A percentile compares a stretch with the other conserved stretches of the same genome.
Conservation (phyloP, 805 yeast species). For the Spathaspora hagerdaliae region DNA sequence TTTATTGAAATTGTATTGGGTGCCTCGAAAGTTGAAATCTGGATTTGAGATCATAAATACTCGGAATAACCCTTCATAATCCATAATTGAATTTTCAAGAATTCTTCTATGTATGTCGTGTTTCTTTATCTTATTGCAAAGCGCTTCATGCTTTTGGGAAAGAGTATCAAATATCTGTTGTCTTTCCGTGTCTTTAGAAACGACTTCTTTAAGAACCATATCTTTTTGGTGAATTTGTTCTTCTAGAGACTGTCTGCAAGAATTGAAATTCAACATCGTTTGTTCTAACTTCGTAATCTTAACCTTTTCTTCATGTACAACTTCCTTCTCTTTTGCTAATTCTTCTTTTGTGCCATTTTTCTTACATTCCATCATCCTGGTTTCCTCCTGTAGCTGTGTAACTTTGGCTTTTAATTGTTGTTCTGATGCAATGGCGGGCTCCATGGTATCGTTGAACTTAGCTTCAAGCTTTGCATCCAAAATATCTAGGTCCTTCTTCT, state of each 20-base stretch:
- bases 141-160: constrained; percentile 15
- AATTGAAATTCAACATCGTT: constrained; percentile 15
- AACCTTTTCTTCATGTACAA: background rate
- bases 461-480: constrained; percentile 18
- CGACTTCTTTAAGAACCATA: constrained; percentile 12
- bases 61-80: constrained; percentile 21
- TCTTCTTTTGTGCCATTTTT: constrained; percentile 1
- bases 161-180: constrained; percentile 15
- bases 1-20: constrained; percentile 15
- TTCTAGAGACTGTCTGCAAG: constrained; percentile 13
- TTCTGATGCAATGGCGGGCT: background rate
- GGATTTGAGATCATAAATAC: constrained; percentile 16
- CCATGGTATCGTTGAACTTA: constrained; percentile 8
- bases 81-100: constrained; percentile 47
- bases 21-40: constrained; percentile 1
- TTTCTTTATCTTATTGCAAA: constrained; percentile 23
- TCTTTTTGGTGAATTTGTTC: constrained; percentile 17
- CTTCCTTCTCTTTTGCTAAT: constrained; percentile 6
- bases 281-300: constrained; percentile 9
- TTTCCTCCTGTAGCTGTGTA: constrained; percentile 4
- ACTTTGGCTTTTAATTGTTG: constrained; percentile 4
- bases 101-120: constrained; percentile 37
- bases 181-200: constrained; percentile 15
- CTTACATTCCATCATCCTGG: constrained; percentile 4
- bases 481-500: constrained; percentile 19